Base-by-base conservation (phyloP, 257 asterid species). In the Solanum lycopersicoides region DNA sequence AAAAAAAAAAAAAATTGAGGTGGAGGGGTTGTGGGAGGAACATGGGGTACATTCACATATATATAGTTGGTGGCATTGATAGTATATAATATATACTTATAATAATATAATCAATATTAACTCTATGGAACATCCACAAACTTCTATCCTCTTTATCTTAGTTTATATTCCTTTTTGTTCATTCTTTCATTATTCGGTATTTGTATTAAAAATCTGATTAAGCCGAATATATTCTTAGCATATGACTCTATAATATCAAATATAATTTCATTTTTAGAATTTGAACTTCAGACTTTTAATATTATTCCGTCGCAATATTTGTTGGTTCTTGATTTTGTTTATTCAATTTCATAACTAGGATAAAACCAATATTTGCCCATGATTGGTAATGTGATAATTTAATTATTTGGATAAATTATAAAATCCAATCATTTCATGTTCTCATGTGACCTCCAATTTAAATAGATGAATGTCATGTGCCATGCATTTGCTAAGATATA, bases 11-110 rank as follows among this genome's bases (percentile, higher is more conserved):
- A 5, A 9, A 80, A 32, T 30, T 41, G 30, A 30, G 68, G 23
- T 80, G 84, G 68, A 65, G 42, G 30, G 44, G 42, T 86, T 56
- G 63, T 86, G 92, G 65, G 56, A 88, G 68, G 87, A 89, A 90
- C 96, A 92, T 93, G 92, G 86, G 44, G 45, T 93, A 93, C 90
- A 92, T 92, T 93, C 72, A 10, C 56, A 45, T 32, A 71, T 28
- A 39, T 37, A 75, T n/a, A 42, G 85, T 82, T 82, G 85, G 45
- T 50, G 20, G 18, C 68, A 47, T 32, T 50, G 12, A 34, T 44
- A 42, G 16, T 9, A 45, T 74, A 74, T 28, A 23, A 28, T 15
- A 23, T 15, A 23, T 45, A 14, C 35, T 30, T 25, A 3, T 15
- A 44, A 42, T 53, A 53, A 53, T 9, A 73, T 76, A 41, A 41